A percentile compares a stretch with the other conserved stretches of the same genome.
phyloP scores from a whole-genome alignment of 768 basidiomycete genomes.

The Termitomyces sp. region DNA sequence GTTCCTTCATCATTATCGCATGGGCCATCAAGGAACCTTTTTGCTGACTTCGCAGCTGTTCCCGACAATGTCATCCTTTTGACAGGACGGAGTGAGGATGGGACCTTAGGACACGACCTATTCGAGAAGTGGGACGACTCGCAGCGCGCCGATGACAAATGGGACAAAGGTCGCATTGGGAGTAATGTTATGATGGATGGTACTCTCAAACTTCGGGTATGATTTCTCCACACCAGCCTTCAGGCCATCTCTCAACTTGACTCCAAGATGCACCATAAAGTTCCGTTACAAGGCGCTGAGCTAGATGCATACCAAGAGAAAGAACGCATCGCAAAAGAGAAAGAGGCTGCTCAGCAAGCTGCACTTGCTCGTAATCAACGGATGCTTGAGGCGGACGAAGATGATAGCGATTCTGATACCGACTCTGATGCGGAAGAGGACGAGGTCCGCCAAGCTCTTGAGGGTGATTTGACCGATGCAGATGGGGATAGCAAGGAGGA shows the following conservation, averaged over 20 bases:
- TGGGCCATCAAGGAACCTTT: slow-evolving; percentile 82
- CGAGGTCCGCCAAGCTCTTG: slow-evolving; percentile 50
- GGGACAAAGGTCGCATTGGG: slow-evolving; percentile 89
- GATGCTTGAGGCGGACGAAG: slow-evolving; percentile 93
- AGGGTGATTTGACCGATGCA: slow-evolving; percentile 42
- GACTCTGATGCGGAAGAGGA: slow-evolving; percentile 64
- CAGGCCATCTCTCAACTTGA: background rate
- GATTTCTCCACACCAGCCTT: slow-evolving; percentile 9
- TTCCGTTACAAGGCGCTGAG: slow-evolving; percentile 84
- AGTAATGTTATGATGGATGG: slow-evolving; percentile 80
- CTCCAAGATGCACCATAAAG: slow-evolving; percentile 77
- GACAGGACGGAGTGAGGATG: slow-evolving; percentile 73
- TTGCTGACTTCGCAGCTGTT: slow-evolving; percentile 78
- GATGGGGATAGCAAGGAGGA: slow-evolving; percentile 26
- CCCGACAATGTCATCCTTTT: slow-evolving; percentile 86
- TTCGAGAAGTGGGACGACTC: slow-evolving; percentile 84
- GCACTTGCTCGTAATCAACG: slow-evolving; percentile 77
- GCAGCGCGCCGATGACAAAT: slow-evolving; percentile 77
- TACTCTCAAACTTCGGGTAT: slow-evolving; percentile 57
- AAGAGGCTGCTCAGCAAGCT: slow-evolving; percentile 82
- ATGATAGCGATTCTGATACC: slow-evolving; percentile 72
- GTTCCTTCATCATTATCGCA: slow-evolving; percentile 91
- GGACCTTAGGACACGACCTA: slow-evolving; percentile 70
- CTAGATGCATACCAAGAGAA: slow-evolving; percentile 75
- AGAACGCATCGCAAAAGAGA: slow-evolving; percentile 73